A percentile compares a stretch with the other conserved stretches of the same genome.
Evolutionary conservation across 1,284 basidiomycete species (phyloP).

Genomic region (Pulchroboletus neoregius): DNA sequence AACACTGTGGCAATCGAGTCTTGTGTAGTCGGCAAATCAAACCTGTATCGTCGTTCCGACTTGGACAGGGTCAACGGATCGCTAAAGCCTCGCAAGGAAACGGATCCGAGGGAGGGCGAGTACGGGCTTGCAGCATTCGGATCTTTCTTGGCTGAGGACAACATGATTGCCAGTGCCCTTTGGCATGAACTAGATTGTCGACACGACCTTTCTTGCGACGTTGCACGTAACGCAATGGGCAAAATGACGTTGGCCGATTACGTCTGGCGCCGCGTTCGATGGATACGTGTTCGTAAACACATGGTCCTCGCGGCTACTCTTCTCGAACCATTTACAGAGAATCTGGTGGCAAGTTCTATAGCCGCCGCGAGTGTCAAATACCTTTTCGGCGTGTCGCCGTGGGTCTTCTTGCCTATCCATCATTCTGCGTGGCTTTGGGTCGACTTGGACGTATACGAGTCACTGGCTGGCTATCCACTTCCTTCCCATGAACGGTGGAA

Average conservation of each 20-base stretch:
- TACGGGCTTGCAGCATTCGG: conserved; percentile 75
- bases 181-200: conserved; percentile 89
- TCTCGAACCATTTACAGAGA: conserved; percentile 88
- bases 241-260: conserved; percentile 81
- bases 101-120: conserved; percentile 31
- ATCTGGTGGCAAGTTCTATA: conserved; percentile 65
- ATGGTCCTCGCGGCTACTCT: conserved; percentile 86
- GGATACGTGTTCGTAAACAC: conserved; percentile 91
- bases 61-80: conserved; percentile 68
- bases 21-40: conserved; percentile 97
- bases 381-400: conserved; percentile 49
- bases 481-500: conserved; percentile 45
- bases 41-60: conserved; percentile 89
- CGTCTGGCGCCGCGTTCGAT: conserved; percentile 80
- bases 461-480: conserved; percentile 66
- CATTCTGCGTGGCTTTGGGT: conserved; percentile 58
- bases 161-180: conserved; percentile 85
- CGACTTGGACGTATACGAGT: conserved; percentile 72
- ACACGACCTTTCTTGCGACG: conserved; percentile 85
- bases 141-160: conserved; percentile 90
- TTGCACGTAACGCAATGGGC: conserved; percentile 85
- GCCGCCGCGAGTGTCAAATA: conserved; percentile 54
- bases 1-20: conserved; percentile 86
- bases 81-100: conserved; percentile 42
- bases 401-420: conserved; percentile 55